phyloP scores from a whole-genome alignment of 2,329 filamentous ascomycete species.

The Myotisia sp. region DNA sequence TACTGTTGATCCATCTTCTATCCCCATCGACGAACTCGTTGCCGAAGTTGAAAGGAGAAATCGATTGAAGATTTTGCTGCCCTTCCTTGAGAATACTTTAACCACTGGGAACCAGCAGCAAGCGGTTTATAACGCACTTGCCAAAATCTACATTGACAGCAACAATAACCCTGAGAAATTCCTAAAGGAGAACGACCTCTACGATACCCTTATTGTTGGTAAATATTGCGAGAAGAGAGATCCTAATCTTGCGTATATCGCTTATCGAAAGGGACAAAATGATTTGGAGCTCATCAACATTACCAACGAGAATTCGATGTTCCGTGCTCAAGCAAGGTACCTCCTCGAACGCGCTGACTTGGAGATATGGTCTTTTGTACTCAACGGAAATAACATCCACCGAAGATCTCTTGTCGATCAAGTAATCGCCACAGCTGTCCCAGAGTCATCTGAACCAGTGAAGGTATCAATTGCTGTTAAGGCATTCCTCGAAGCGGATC shows the following conservation, averaged over 20 bases:
- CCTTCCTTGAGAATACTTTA: conserved; percentile 87
- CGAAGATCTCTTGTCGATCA: conserved; percentile 89
- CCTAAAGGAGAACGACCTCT: conserved; percentile 91
- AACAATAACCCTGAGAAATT: conserved; percentile 98
- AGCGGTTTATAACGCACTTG: conserved; percentile 90
- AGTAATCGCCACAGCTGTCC: conserved; percentile 87
- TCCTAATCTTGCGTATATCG: conserved; percentile 86
- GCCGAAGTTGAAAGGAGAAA: conserved; percentile 91
- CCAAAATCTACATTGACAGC: conserved; percentile 98
- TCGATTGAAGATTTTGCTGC: conserved; percentile 82
- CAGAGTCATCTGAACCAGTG: conserved; percentile 79
- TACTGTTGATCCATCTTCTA: conserved; percentile 68
- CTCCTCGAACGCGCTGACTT: conserved; percentile 75
- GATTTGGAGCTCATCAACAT: conserved; percentile 94
- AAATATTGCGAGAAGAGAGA: conserved; percentile 99
- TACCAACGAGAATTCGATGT: conserved; percentile 99
- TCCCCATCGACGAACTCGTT: conserved; percentile 90
- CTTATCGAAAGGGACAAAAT: conserved; percentile 92
- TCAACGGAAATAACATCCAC: conserved; percentile 91
- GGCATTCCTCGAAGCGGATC: conserved; percentile 77
- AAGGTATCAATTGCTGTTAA: conserved; percentile 92
- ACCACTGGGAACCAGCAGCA: conserved; percentile 87
- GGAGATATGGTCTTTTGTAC: conserved; percentile 88
- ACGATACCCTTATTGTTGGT: conserved; percentile 80
- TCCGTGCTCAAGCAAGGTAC: conserved; percentile 92